Percentiles rank a stretch among this genome's conserved stretches.
These are phyloP conservation scores for Aureobasidium sp. DNA, from an alignment of 2,329 filamentous ascomycete species.

Conservation along the genomic window DNA sequence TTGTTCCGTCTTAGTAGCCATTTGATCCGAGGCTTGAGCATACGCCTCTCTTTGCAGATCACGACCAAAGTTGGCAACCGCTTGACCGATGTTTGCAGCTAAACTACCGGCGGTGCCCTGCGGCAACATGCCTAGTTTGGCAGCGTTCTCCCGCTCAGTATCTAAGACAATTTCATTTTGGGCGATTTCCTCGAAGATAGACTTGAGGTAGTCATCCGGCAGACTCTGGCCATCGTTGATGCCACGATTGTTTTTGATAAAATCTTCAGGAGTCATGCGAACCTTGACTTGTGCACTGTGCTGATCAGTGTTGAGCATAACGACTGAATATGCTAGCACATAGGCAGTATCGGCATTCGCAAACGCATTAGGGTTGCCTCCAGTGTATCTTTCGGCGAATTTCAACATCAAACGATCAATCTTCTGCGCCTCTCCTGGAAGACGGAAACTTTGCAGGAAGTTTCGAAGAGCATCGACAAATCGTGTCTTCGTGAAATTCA, in stretches of 20 bases:
- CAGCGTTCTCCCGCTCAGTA: constrained; percentile 83
- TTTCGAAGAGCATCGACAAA: constrained; percentile 89
- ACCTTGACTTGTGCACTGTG: constrained; percentile 82
- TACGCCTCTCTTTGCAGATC: constrained; percentile 91
- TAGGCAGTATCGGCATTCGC: constrained; percentile 98
- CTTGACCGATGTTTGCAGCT: constrained; percentile 76
- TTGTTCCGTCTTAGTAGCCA: constrained; percentile 71
- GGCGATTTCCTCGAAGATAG: constrained; percentile 87
- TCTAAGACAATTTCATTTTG: constrained; percentile 89
- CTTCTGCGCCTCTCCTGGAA: constrained; percentile 95
- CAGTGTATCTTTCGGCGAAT: constrained; percentile 92
- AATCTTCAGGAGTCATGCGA: constrained; percentile 93
- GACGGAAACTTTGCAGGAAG: constrained; percentile 88
- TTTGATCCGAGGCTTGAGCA: constrained; percentile 90
- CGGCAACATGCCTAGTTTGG: constrained; percentile 59
- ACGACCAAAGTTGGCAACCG: constrained; percentile 81
- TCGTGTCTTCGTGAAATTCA: constrained; percentile 86
- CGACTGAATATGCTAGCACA: constrained; percentile 90
- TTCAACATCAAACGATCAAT: constrained; percentile 99
- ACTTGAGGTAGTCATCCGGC: constrained; percentile 80
- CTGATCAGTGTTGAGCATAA: constrained; percentile 91
- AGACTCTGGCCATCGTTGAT: constrained; percentile 96
- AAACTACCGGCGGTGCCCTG: constrained; percentile 58
- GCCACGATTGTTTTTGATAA: constrained; percentile 97
- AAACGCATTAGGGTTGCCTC: constrained; percentile 92